Conservation (phyloP, 495 filamentous ascomycete species). For the Oidiodendron maius region DNA sequence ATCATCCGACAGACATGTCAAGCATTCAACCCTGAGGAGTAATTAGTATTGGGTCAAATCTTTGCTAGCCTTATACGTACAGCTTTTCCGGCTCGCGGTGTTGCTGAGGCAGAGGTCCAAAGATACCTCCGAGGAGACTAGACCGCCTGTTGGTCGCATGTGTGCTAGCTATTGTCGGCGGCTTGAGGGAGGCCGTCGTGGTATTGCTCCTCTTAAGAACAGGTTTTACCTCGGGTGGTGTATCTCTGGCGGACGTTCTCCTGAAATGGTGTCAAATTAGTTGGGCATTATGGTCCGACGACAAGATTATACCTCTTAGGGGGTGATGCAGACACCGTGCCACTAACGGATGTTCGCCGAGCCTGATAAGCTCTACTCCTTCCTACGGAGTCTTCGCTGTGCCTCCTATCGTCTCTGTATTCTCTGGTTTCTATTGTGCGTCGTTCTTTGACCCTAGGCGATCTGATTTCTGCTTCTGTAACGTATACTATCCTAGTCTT, state of each 20-base stretch:
- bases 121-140: constrained; percentile 19
- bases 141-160: constrained; percentile 9
- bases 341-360: constrained; percentile 13
- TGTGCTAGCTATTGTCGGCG: constrained; percentile 2
- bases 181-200: constrained; percentile 7
- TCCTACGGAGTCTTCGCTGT: constrained; percentile 7
- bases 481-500: constrained; percentile 20
- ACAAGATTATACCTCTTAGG: constrained; percentile 9
- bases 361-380: constrained; percentile 13
- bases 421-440: constrained; percentile 1
- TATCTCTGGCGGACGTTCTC: constrained; percentile 8
- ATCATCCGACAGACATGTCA: constrained; percentile 62
- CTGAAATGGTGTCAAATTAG: constrained; percentile 13
- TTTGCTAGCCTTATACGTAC: constrained; percentile 6
- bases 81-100: constrained; percentile 19
- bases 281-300: neutral
- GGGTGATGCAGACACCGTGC: constrained; percentile 7
- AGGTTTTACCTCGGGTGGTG: constrained; percentile 6
- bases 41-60: neutral
- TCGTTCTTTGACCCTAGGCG: constrained; percentile 7
- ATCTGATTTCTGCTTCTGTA: constrained; percentile 5
- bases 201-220: constrained; percentile 19
- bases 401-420: constrained; percentile 3
- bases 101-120: constrained; percentile 9
- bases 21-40: constrained; percentile 51